These are phyloP conservation scores for Hypoxylon subgilvum DNA, from an alignment of 495 filamentous ascomycete genomes.

Conservation along the genomic window DNA sequence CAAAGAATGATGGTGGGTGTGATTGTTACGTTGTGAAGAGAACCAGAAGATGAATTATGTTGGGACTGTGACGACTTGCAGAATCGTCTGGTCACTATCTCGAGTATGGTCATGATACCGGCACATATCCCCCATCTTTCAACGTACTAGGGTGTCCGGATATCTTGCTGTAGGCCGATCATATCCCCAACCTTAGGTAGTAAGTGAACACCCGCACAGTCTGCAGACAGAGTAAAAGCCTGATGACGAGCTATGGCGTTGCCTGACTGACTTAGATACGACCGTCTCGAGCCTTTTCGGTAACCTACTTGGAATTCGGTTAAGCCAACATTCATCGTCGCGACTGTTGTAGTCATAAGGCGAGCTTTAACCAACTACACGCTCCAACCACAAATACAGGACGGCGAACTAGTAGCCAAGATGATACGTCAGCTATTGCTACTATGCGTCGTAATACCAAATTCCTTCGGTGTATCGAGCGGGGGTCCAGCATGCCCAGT, in stretches of 20 bases:
- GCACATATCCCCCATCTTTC: background rate
- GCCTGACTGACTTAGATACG: background rate
- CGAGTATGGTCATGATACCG: background rate
- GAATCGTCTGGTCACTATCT: conserved; percentile 1
- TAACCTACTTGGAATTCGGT: background rate
- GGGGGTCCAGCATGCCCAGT: background rate
- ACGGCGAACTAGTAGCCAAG: conserved; percentile 1
- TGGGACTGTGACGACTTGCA: conserved; percentile 15
- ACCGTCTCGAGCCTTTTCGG: background rate
- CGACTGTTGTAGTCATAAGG: conserved; percentile 1
- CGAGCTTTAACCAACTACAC: conserved; percentile 16
- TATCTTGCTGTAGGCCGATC: background rate
- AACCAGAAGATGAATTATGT: background rate
- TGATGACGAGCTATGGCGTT: background rate
- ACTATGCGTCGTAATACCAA: background rate
- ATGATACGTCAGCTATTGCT: background rate
- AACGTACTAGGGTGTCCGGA: background rate
- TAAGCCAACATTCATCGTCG: background rate
- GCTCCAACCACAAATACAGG: background rate
- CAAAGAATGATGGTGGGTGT: conserved; percentile 14
- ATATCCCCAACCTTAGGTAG: background rate
- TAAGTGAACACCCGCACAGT: background rate
- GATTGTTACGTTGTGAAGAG: conserved; percentile 5
- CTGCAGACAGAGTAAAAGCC: background rate
- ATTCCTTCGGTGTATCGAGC: background rate